A percentile compares a stretch with the other conserved stretches of the same genome.
Evolutionary conservation across 495 filamentous ascomycete species (phyloP).

Genomic region (Podospora pseudoanserina): DNA sequence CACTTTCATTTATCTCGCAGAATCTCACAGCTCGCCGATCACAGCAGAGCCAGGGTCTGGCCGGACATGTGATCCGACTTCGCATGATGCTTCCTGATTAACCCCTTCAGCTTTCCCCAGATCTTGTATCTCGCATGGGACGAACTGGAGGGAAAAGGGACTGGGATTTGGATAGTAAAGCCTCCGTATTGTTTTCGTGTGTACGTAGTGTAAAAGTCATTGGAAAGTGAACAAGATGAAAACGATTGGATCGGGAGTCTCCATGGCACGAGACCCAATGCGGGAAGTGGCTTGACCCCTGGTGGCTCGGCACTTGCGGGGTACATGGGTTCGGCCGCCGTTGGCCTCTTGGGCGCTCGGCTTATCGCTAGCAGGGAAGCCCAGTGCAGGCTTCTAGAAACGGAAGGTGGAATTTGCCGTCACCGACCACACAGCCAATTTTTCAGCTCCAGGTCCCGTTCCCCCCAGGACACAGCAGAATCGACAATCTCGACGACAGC

Average conservation of each 20-base stretch:
- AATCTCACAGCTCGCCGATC: neutral
- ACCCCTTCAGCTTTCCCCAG: neutral
- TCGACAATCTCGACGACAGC: too few relatives aligned
- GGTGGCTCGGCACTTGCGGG: slow-evolving; percentile 14
- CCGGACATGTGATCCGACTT: neutral
- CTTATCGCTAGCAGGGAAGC: neutral
- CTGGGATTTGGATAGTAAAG: neutral
- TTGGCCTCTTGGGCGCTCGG: neutral
- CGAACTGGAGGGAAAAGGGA: neutral
- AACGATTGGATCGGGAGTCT: neutral
- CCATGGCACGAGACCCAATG: slow-evolving; percentile 2
- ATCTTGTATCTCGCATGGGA: neutral
- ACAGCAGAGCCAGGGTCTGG: too few relatives aligned
- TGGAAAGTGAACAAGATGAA: neutral
- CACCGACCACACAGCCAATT: neutral
- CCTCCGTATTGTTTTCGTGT: neutral
- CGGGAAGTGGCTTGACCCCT: neutral
- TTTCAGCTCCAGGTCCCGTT: neutral
- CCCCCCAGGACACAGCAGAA: too few relatives aligned
- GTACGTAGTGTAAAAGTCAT: too few relatives aligned
- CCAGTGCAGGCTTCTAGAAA: slow-evolving; percentile 7
- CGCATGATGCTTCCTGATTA: neutral
- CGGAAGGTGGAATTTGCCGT: slow-evolving; percentile 15
- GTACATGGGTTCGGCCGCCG: slow-evolving; percentile 9
- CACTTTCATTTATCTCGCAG: neutral